A percentile compares a stretch with the other conserved stretches of the same genome.
Evolutionary conservation across 352 stramenopile genomes (phyloP).

Genomic region (Phytophthora lateralis): DNA sequence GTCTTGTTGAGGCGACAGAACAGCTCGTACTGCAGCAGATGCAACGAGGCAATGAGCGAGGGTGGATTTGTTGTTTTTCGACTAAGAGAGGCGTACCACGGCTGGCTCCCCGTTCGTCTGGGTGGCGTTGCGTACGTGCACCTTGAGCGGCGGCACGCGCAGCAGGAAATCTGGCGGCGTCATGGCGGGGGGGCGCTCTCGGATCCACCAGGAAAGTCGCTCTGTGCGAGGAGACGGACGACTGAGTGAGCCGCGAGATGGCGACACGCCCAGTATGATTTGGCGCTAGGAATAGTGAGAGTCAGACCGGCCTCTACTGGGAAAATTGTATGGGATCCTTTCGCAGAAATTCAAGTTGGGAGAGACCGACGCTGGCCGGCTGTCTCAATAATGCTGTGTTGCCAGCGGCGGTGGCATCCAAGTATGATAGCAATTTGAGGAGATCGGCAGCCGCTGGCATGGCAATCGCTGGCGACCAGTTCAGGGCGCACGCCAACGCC

Average conservation of each 20-base stretch:
- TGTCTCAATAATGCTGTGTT: no score
- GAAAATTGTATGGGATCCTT: constrained; percentile 8
- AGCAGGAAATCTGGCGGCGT: constrained; percentile 50
- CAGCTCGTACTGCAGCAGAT: constrained; percentile 48
- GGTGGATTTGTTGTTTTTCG: constrained; percentile 2
- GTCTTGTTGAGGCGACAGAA: constrained; percentile 55
- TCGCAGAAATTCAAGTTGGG: constrained; percentile 16
- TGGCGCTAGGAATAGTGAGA: constrained; percentile 15
- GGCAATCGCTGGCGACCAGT: no score
- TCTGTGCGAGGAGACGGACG: constrained; percentile 16
- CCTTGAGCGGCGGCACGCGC: constrained; percentile 56
- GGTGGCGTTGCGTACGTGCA: constrained; percentile 65
- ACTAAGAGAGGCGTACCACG: constrained; percentile 44
- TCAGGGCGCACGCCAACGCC: no score
- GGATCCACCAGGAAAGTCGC: constrained; percentile 19
- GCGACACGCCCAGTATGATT: constrained; percentile 20
- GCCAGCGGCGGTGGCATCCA: no score
- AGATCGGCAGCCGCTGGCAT: no score
- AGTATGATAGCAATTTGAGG: no score
- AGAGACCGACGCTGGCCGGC: background rate
- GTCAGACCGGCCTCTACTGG: constrained; percentile 21
- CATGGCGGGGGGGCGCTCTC: constrained; percentile 18
- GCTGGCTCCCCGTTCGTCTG: constrained; percentile 56
- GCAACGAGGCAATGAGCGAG: constrained; percentile 3
- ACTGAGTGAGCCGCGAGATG: constrained; percentile 9